phyloP scores from a whole-genome alignment of 768 basidiomycete genomes.

The Mycena capillaripes region DNA sequence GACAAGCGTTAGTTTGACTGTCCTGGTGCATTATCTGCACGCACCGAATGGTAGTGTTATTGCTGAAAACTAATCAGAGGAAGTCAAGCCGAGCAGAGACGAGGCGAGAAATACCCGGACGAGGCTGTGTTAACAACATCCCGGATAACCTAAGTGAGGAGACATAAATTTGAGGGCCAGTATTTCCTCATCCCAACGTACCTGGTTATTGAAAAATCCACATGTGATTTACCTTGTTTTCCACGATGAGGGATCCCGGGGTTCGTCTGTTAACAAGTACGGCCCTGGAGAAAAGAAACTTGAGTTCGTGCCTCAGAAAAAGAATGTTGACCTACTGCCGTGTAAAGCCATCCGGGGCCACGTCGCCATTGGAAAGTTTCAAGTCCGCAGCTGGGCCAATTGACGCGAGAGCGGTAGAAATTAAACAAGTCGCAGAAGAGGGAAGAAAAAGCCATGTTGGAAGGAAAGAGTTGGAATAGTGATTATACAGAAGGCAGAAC shows the following conservation, averaged over 20 bases:
- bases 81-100: too few species aligned
- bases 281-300: slow-evolving; percentile 2
- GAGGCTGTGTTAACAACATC: slow-evolving; percentile 64
- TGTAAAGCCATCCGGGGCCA: slow-evolving; percentile 31
- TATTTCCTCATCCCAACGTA: too few species aligned
- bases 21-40: too few species aligned
- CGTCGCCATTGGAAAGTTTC: slow-evolving; percentile 20
- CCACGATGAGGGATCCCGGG: slow-evolving; percentile 23
- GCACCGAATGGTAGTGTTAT: slow-evolving; percentile 54
- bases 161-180: too few species aligned
- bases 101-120: not conserved
- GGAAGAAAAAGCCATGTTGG: slow-evolving; percentile 16
- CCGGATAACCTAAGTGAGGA: slow-evolving; percentile 57
- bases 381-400: slow-evolving; percentile 29
- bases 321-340: slow-evolving; percentile 7
- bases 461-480: not conserved
- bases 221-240: slow-evolving; percentile 15
- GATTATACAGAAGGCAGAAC: not conserved
- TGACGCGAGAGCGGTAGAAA: slow-evolving; percentile 28
- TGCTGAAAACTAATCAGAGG: slow-evolving; percentile 26
- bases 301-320: not conserved
- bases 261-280: not conserved
- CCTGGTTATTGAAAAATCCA: not conserved
- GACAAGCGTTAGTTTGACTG: too few species aligned
- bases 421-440: slow-evolving; percentile 18